Base-by-base conservation (phyloP, 1,284 basidiomycete species). In the Crepidotus sp. region DNA sequence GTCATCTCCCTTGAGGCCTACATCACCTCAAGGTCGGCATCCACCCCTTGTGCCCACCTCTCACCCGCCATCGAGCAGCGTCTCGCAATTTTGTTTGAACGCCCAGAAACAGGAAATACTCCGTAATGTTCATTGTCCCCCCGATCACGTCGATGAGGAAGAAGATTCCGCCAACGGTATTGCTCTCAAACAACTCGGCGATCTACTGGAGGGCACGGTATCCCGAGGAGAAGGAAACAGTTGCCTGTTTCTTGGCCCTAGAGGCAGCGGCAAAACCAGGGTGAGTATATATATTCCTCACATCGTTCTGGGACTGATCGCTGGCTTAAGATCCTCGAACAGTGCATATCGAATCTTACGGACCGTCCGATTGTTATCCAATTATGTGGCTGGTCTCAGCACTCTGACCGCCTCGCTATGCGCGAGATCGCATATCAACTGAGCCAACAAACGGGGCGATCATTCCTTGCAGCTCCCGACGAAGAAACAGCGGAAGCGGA, bases 351-450 rank as follows among this genome's bases (percentile, higher is more conserved):
- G 11, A 50, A 65, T 21, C 55, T 78, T 24, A 50, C 66, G 0
- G 59, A 60, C 34, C 65, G 66, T 27, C 77, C 87, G 0, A 80
- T 95, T 46, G 61, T 91, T 30, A 73, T 97, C 36, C 80, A 81
- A 0, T 69, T 97, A 1, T 89, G 84, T n/a, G 94, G 91, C 0
- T 76, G 87, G 61, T 75, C 82, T 0, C 91, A 96, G 53, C 76
- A 73, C 21, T 89, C 82, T 37, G 94, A 96, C 59, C 74, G 85
- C 21, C 67, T 90, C 3, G 94, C 94, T n/a, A 78, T 96, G 60
- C 79, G 83, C n/a, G 90, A 95, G 62, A 87, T 97, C 54, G 89
- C 89, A 0, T 70, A 82, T 42, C 94, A 98, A 57, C 62, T 92
- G 3, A 66, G 74, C 6, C 68, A 74, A 49, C 84, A 87, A 61